Evolutionary conservation across 2,329 filamentous ascomycete genomes (phyloP), one percentile per base, ranked within the genome.

Genomic region (Cytospora paraplurivora): DNA sequence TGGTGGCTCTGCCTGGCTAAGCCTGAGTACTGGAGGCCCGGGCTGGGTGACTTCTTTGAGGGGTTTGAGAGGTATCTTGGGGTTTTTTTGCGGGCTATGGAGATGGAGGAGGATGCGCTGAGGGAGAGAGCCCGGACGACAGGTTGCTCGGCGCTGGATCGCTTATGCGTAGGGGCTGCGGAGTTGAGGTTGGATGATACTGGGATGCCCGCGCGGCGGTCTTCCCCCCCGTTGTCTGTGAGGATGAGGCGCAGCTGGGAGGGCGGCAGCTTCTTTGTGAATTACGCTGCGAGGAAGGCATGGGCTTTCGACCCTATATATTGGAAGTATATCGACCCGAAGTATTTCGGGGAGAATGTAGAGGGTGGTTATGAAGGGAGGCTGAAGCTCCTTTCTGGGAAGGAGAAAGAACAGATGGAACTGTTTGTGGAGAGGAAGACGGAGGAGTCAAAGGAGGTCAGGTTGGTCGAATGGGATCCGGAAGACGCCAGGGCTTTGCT

Each of bases 331-430:
- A 15, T 62, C 2, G 59, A 62, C 33, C 13, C 56, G 21, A 52
- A 27, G 35, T 62, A 56, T 11, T 62, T 57, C 10, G 59, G 53
- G 2, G 56, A 57, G 53, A 56, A 62, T 1, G 57, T 50, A 34
- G 50, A n/a, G 1, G 27, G 34, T 15, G 33, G 27, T 1, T 57
- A 62, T 15, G 56, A 57, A 27, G 53, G 34, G 7, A 62, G 59
- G 11, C 44, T 56, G 21, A 41, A 37, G 27, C 53, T 62, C 37
- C 38, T 62, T 2, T 57, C 59, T 4, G 53, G 57, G 2, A 51
- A 37, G 15, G 59, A 62, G 53, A 62, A 47, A 11, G 59, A 44
- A 34, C 59, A 62, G 21, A 57, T 62, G 59, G 59, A 62, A 19
- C 21, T 7, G 2, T 56, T 62, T 17, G 35, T 62, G 8, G n/a